Evolutionary conservation across 768 basidiomycete genomes (phyloP).

Genomic region (Leccinum longicurvipes): DNA sequence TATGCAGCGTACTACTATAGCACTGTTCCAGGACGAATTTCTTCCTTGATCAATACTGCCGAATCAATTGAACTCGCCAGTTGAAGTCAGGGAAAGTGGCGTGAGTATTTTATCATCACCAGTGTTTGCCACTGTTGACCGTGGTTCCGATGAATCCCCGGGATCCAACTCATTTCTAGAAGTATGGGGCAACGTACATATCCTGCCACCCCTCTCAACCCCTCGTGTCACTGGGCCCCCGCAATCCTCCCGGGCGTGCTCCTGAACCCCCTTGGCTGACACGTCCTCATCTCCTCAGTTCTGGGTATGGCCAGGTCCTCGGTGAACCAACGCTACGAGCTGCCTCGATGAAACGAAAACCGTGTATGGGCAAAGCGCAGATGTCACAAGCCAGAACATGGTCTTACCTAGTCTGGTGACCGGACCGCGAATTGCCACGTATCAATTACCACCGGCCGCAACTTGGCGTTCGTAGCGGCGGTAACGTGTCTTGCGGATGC

Average conservation of each 20-base stretch:
- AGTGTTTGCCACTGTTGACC: no score
- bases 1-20: no score
- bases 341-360: conserved; percentile 55
- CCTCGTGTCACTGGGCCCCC: conserved; percentile 73
- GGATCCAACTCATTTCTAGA: conserved; percentile 33
- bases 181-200: conserved; percentile 54
- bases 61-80: no score
- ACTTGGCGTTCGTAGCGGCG: conserved; percentile 63
- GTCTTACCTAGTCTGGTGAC: no score
- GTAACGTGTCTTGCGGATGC: conserved; percentile 64
- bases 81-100: no score
- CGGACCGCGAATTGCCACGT: no score
- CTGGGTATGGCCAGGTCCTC: conserved; percentile 56
- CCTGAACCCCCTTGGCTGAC: conserved; percentile 44
- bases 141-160: not conserved
- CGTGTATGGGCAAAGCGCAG: conserved; percentile 49
- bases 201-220: conserved; percentile 40
- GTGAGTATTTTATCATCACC: not conserved
- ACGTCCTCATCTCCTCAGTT: conserved; percentile 42
- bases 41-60: no score
- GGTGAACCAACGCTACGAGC: conserved; percentile 54
- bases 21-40: no score
- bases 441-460: conserved; percentile 69
- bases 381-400: conserved; percentile 55
- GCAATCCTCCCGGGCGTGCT: conserved; percentile 56